phyloP scores from a whole-genome alignment of 805 yeast genomes.

The Pichia membranifaciens region DNA sequence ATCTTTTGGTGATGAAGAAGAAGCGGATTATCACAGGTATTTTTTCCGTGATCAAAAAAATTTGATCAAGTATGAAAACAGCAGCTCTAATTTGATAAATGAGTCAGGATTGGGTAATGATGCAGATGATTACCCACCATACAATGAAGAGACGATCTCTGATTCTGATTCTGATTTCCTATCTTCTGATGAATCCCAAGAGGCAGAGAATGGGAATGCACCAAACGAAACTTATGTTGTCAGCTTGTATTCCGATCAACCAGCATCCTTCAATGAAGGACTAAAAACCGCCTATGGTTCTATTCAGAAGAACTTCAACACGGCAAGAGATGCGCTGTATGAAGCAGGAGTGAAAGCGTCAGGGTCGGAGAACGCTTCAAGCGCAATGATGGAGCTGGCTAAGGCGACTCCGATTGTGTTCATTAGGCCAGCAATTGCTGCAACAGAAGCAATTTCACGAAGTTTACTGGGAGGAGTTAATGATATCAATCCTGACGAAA shows the following conservation, averaged over 20 bases:
- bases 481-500: conserved; percentile 63
- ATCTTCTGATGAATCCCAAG: conserved; percentile 21
- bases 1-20: conserved; percentile 26
- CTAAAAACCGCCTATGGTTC: conserved; percentile 68
- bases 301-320: conserved; percentile 57
- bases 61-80: background rate
- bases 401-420: conserved; percentile 76
- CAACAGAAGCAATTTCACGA: conserved; percentile 83
- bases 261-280: conserved; percentile 65
- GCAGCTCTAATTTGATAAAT: background rate
- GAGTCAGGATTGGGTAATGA: conserved; percentile 9
- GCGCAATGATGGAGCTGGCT: conserved; percentile 61
- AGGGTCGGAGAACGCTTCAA: conserved; percentile 60
- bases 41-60: background rate
- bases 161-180: conserved; percentile 24
- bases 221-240: conserved; percentile 35
- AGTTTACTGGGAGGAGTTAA: conserved; percentile 80
- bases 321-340: conserved; percentile 59
- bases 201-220: conserved; percentile 23
- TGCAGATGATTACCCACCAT: conserved; percentile 23
- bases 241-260: conserved; percentile 83
- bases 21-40: conserved; percentile 9
- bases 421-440: conserved; percentile 83
- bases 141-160: conserved; percentile 24
- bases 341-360: conserved; percentile 57